These are phyloP conservation scores for Takashimella koratensis DNA, from an alignment of 1,284 basidiomycete species.

Conservation along the genomic window DNA sequence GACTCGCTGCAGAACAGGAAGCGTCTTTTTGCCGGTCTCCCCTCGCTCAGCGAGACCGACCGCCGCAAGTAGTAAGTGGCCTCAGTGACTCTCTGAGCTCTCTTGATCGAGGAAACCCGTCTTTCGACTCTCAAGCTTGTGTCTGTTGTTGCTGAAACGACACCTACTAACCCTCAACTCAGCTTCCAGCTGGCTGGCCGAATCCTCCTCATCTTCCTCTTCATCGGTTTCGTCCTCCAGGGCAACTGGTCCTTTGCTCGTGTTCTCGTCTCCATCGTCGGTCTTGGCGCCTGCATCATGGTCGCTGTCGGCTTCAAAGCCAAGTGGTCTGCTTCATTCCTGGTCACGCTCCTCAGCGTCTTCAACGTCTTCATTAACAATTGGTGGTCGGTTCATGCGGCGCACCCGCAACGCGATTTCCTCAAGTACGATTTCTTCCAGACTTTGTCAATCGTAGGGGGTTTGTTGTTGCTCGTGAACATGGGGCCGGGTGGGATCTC, in stretches of 20 bases:
- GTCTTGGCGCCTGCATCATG: constrained; percentile 90
- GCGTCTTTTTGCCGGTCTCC: constrained; percentile 87
- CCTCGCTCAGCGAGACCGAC: constrained; percentile 87
- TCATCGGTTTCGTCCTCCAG: constrained; percentile 95
- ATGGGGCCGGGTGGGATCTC: constrained; percentile 97
- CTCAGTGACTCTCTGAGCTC: too few relatives aligned
- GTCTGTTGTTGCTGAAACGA: too few relatives aligned
- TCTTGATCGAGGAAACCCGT: too few relatives aligned
- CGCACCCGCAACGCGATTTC: constrained; percentile 95
- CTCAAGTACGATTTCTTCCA: constrained; percentile 83
- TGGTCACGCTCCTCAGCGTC: constrained; percentile 82
- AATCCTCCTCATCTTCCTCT: constrained; percentile 96
- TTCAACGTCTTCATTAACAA: constrained; percentile 99
- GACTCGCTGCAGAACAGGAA: constrained; percentile 86
- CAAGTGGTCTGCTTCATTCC: constrained; percentile 96
- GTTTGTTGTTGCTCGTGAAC: constrained; percentile 93
- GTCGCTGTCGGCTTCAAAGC: constrained; percentile 99
- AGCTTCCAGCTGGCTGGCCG: constrained; percentile 97
- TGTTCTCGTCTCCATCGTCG: constrained; percentile 79
- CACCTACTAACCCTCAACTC: constrained; percentile 1
- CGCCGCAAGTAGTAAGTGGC: constrained; percentile 91
- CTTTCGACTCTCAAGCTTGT: too few relatives aligned
- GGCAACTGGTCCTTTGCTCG: constrained; percentile 84
- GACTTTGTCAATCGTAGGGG: constrained; percentile 93
- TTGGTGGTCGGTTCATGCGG: constrained; percentile 93